These are phyloP conservation scores for Fonsecaea pedrosoi DNA, from an alignment of 2,329 filamentous ascomycete genomes.

Conservation along the genomic window DNA sequence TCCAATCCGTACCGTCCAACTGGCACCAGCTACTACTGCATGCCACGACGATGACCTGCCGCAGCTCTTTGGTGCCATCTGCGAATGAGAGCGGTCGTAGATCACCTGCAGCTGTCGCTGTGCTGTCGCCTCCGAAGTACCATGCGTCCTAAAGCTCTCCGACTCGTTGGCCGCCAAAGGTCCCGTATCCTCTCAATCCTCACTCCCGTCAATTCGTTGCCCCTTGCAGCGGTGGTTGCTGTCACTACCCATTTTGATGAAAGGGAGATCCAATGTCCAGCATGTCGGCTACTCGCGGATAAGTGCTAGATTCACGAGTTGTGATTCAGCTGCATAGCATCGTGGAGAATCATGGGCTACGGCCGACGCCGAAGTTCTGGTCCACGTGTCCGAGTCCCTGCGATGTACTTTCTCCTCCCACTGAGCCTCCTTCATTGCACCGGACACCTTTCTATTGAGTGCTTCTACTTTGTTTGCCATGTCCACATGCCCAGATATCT, in stretches of 20 bases:
- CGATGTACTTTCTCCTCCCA: slow-evolving; percentile 15
- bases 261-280: slow-evolving; percentile 14
- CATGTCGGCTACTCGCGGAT: slow-evolving; percentile 3
- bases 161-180: slow-evolving; percentile 19
- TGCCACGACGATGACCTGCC: slow-evolving; percentile 21
- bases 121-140: slow-evolving; percentile 28
- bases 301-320: neutral
- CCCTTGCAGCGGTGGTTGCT: slow-evolving; percentile 24
- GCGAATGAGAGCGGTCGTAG: slow-evolving; percentile 3
- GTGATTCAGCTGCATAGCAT: slow-evolving; percentile 9
- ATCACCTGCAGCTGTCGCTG: slow-evolving; percentile 26
- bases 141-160: slow-evolving; percentile 25
- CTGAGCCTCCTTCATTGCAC: slow-evolving; percentile 32
- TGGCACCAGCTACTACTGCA: slow-evolving; percentile 23
- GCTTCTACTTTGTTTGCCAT: neutral
- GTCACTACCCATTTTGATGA: neutral
- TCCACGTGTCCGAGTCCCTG: slow-evolving; percentile 16
- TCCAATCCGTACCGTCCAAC: slow-evolving; percentile 15
- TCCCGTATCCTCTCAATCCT: slow-evolving; percentile 8
- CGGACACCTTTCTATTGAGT: neutral
- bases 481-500: neutral
- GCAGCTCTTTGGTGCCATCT: slow-evolving; percentile 1
- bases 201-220: slow-evolving; percentile 14
- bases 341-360: slow-evolving; percentile 10
- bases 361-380: neutral